phyloP scores from a whole-genome alignment of 2,329 filamentous ascomycete species.

The Colletotrichum liriopes region DNA sequence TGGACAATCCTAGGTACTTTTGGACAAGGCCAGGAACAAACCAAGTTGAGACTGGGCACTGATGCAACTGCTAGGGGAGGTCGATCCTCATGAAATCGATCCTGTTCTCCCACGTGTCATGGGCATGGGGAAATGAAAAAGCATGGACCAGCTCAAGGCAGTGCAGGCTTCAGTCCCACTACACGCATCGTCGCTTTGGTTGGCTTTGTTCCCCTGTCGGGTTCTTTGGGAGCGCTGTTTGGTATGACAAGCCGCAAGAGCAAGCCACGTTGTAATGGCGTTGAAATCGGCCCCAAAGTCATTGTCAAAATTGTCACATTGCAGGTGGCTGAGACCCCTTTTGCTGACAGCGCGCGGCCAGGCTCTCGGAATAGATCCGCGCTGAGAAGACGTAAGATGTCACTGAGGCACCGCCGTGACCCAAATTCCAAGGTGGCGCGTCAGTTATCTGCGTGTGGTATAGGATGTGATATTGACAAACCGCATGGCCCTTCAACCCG shows the following conservation, averaged over 20 bases:
- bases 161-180: constrained; percentile 31
- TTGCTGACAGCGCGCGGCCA: constrained; percentile 11
- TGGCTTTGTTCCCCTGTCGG: constrained; percentile 6
- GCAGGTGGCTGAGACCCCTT: constrained; percentile 34
- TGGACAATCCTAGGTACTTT: constrained; percentile 29
- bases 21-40: constrained; percentile 39
- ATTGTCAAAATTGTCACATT: constrained; percentile 16
- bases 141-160: constrained; percentile 37
- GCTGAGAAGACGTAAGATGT: neutral
- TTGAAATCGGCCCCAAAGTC: constrained; percentile 16
- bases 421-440: neutral
- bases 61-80: constrained; percentile 26
- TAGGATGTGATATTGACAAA: neutral
- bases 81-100: constrained; percentile 41
- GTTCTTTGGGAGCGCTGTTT: constrained; percentile 13
- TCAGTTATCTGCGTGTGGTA: neutral
- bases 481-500: neutral
- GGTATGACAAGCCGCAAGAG: constrained; percentile 22
- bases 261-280: constrained; percentile 31
- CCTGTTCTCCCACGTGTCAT: constrained; percentile 39
- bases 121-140: constrained; percentile 41
- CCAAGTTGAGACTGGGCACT: constrained; percentile 32
- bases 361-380: constrained; percentile 1
- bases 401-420: constrained; percentile 16
- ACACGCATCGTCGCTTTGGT: constrained; percentile 16